Base-by-base conservation (phyloP, 2,329 filamentous ascomycete species). In the Colletotrichum liaoningense region DNA sequence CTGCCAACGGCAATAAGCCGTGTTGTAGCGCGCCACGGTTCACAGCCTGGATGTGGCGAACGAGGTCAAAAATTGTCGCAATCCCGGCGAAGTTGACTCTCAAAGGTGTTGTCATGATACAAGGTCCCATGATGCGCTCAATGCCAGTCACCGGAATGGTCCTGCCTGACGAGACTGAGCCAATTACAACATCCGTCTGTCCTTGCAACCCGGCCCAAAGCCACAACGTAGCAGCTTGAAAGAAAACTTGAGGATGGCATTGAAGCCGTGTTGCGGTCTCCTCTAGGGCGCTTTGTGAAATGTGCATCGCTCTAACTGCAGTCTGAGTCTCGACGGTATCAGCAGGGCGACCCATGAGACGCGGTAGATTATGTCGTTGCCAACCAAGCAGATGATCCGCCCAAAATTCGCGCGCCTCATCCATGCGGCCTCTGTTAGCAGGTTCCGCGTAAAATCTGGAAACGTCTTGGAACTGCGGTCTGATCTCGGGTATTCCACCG, bases 131-230 rank as follows among this genome's bases (percentile, higher is more conserved):
- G 4, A 95, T 88, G 1, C 89, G 85, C 75, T 97, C 94, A 42
- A 97, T 90, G 0, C 88, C 89, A 4, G 86, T 79, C 2, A 98
- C 80, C 0, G 94, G 89, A n/a, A 95, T 81, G 1, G 93, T 94
- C 67, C 95, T 88, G 1, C 95, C 95, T 11, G 95, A 97, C 14
- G 93, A 93, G 4, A 98, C 94, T 1, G 91, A 93, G 0, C 95
- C 95, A 52, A 97, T 89, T 0, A 92, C 85, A 1, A 95, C 84
- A 79, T 98, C 94, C 0, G 86, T 80, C 1, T 84, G 85, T 3
- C 93, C 94, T 3, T 89, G 80, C 71, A 97, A 90, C 0, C 88
- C 86, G 19, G 88, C 86, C 80, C 95, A 89, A 0, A 97, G 80
- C 79, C 93, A 90, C 1, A 88, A 85, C 67, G 94, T 84, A 0